Conservation (phyloP, 1,139 yeast species). For the Yamadazyma taylorii region DNA sequence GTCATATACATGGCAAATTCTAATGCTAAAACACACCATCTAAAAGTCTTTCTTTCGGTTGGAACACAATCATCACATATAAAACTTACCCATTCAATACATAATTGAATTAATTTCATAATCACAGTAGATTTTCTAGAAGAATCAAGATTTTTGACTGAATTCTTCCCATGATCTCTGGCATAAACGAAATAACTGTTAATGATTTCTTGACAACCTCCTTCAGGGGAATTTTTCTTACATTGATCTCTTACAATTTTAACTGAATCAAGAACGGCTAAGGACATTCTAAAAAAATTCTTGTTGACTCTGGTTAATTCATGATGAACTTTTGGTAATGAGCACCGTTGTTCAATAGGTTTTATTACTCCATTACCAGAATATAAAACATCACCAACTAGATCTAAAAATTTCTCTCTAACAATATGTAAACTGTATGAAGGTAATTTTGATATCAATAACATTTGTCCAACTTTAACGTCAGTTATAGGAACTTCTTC, state of each 20-base stretch:
- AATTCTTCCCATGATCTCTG: conserved; percentile 78
- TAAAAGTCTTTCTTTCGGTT: conserved; percentile 83
- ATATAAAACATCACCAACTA: conserved; percentile 54
- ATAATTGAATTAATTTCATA: conserved; percentile 68
- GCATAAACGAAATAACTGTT: conserved; percentile 79
- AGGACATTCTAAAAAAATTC: conserved; percentile 67
- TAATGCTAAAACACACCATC: conserved; percentile 95
- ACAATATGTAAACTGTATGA: conserved; percentile 37
- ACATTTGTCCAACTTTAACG: conserved; percentile 66
- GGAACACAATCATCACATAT: conserved; percentile 95
- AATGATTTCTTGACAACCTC: conserved; percentile 73
- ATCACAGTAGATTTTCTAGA: conserved; percentile 68
- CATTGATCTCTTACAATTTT: conserved; percentile 51
- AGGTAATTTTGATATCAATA: conserved; percentile 58
- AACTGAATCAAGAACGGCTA: conserved; percentile 66
- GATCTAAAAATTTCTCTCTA: conserved; percentile 47
- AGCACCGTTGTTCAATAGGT: conserved; percentile 63
- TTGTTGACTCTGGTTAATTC: conserved; percentile 70
- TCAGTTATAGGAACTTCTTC: conserved; percentile 45
- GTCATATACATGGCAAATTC: conserved; percentile 98
- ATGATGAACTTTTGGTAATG: conserved; percentile 70
- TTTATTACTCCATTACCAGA: conserved; percentile 35
- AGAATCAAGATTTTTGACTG: conserved; percentile 64
- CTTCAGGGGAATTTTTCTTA: conserved; percentile 39
- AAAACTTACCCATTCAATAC: conserved; percentile 90